Percentiles rank a stretch among this genome's conserved stretches.
Conservation (phyloP, 345 rosid genomes). For the Rhizophora apiculata region DNA sequence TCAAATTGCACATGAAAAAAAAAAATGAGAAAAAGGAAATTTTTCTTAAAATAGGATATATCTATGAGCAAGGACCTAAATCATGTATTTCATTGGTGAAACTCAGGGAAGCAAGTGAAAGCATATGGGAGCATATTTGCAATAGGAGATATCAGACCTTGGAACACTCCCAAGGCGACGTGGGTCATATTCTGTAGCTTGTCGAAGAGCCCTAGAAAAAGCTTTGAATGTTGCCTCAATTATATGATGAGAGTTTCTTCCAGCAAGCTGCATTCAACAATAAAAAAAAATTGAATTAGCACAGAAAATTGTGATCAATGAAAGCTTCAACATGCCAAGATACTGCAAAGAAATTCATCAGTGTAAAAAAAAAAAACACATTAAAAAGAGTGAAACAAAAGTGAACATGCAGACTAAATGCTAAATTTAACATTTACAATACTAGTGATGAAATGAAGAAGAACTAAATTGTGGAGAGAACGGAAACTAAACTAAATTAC, state of each 20-base stretch:
- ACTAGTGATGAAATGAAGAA: not conserved
- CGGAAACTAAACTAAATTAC: no score
- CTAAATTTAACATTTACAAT: not conserved
- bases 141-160: conserved; percentile 43
- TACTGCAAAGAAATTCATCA: not conserved
- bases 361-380: not conserved
- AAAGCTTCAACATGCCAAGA: not conserved
- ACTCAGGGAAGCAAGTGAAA: conserved; percentile 38
- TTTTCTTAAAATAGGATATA: no score
- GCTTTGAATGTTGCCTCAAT: conserved; percentile 97
- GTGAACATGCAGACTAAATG: not conserved
- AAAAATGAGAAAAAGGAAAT: no score
- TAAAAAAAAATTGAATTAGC: conserved; percentile 1
- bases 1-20: no score
- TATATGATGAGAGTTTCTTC: conserved; percentile 87
- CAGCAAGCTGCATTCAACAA: conserved; percentile 60
- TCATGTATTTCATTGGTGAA: no score
- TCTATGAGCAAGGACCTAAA: no score
- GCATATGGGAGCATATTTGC: conserved; percentile 77
- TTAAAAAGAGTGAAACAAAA: not conserved
- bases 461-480: no score
- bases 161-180: conserved; percentile 82
- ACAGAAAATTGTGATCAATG: not conserved
- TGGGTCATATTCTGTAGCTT: conserved; percentile 74
- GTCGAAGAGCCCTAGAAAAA: conserved; percentile 92